phyloP scores from a whole-genome alignment of 139 green algal species.

The Chlamydomonas sp. region DNA sequence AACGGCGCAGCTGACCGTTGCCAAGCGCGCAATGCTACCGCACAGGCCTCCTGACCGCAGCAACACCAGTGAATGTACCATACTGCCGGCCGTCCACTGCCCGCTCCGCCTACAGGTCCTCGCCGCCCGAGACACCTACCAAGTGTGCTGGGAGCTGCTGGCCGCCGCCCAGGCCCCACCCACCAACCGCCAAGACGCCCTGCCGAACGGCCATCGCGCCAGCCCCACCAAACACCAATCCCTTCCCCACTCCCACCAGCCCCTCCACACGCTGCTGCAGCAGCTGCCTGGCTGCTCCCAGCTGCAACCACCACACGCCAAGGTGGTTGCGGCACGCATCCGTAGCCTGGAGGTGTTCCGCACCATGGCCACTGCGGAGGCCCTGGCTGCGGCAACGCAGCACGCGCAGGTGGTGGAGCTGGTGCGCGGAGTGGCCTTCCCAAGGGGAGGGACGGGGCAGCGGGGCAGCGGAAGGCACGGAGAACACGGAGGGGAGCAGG shows the following conservation, averaged over 20 bases:
- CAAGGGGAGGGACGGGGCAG: not conserved
- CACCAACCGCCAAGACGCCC: not conserved
- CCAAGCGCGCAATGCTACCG: too few relatives aligned
- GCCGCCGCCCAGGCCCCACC: not conserved
- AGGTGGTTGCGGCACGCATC: not conserved
- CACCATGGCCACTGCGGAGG: slow-evolving; percentile 21
- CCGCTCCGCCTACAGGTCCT: slow-evolving; percentile 1
- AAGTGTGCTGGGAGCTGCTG: not conserved
- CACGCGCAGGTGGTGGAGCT: slow-evolving; percentile 1
- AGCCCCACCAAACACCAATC: too few relatives aligned
- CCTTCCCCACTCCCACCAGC: too few relatives aligned
- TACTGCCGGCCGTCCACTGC: too few relatives aligned
- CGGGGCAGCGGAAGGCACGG: too few relatives aligned
- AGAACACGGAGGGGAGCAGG: too few relatives aligned
- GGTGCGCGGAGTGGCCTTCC: slow-evolving; percentile 9
- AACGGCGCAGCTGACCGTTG: too few relatives aligned
- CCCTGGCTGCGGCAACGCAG: slow-evolving; percentile 2
- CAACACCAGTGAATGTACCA: too few relatives aligned
- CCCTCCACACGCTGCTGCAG: too few relatives aligned
- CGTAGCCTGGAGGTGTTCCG: slow-evolving; percentile 15
- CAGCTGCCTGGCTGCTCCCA: not conserved
- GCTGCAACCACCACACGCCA: not conserved
- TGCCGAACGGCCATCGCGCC: not conserved
- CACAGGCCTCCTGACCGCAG: too few relatives aligned
- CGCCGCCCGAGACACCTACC: slow-evolving; percentile 9